Evolutionary conservation across 768 basidiomycete species (phyloP).

Genomic region (Boletus patriciae): DNA sequence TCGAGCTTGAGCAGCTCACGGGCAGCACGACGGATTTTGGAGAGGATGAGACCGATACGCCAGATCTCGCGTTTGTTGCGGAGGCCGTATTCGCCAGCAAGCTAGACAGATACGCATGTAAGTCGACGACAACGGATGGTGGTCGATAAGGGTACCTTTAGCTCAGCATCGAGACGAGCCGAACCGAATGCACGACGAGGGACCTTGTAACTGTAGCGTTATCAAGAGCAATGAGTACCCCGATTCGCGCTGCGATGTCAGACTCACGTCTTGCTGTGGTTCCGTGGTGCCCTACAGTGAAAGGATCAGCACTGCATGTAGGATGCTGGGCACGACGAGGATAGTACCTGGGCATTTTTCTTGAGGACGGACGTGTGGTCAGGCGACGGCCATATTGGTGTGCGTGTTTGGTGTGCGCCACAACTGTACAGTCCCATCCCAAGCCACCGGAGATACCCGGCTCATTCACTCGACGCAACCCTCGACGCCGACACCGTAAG

Average conservation of each 20-base stretch:
- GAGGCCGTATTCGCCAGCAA: constrained; percentile 99
- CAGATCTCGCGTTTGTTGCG: constrained; percentile 99
- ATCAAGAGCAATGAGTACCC: constrained; percentile 51
- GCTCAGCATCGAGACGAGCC: constrained; percentile 98
- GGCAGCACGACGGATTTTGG: constrained; percentile 99
- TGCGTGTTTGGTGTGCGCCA: constrained; percentile 42
- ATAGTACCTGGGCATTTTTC: constrained; percentile 83
- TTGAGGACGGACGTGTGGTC: constrained; percentile 47
- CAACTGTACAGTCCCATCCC: constrained; percentile 63
- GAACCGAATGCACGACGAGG: constrained; percentile 96
- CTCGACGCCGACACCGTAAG: constrained; percentile 48
- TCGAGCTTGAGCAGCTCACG: constrained; percentile 99
- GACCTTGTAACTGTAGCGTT: constrained; percentile 83
- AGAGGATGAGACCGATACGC: constrained; percentile 97
- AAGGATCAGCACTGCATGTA: constrained; percentile 27
- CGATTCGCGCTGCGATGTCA: constrained; percentile 72
- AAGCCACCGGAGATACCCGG: constrained; percentile 69
- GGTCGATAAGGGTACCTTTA: constrained; percentile 67
- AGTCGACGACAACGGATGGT: neutral
- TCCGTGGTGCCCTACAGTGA: constrained; percentile 75
- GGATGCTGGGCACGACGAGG: constrained; percentile 13
- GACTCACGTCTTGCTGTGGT: constrained; percentile 93
- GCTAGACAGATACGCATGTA: constrained; percentile 47
- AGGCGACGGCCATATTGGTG: constrained; percentile 35
- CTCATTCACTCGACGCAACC: constrained; percentile 32